Evolutionary conservation across 176 grass and related monocot genomes (phyloP).

Genomic region (Carex kokanica): DNA sequence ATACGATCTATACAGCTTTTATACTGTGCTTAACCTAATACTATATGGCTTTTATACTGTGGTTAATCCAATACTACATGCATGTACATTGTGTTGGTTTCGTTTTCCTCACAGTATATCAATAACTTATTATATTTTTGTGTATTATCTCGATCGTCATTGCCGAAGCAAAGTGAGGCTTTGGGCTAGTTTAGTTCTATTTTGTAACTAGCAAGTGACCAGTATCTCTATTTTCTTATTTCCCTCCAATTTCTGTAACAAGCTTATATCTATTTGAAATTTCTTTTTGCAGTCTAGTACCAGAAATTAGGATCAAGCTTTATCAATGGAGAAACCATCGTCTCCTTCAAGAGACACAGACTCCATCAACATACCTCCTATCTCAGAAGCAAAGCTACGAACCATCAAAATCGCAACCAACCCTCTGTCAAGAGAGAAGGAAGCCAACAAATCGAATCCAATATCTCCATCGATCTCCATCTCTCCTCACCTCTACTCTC

Average conservation of each 20-base stretch:
- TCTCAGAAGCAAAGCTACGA: slow-evolving; percentile 19
- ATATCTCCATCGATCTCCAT: slow-evolving; percentile 86
- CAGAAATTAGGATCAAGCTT: slow-evolving; percentile 8
- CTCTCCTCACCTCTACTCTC: slow-evolving; percentile 85
- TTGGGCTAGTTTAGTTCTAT: not conserved
- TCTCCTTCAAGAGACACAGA: slow-evolving; percentile 19
- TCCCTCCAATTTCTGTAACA: slow-evolving; percentile 23
- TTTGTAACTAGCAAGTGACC: not conserved
- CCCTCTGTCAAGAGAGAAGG: slow-evolving; percentile 64
- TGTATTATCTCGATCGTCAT: too few species aligned
- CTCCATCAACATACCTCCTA: slow-evolving; percentile 18
- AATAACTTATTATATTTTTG: too few species aligned
- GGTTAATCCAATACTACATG: too few species aligned
- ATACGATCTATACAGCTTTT: too few species aligned
- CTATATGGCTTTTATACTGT: too few species aligned
- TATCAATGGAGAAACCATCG: slow-evolving; percentile 63
- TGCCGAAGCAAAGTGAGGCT: too few species aligned
- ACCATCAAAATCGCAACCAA: slow-evolving; percentile 52
- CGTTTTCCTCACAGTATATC: too few species aligned
- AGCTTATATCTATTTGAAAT: not conserved
- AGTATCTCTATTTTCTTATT: not conserved
- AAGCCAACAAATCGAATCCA: slow-evolving; percentile 59
- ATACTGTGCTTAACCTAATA: too few species aligned
- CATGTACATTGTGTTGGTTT: too few species aligned
- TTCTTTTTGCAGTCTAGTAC: not conserved